These are phyloP conservation scores for Ascochyta pisi DNA, from an alignment of 2,329 filamentous ascomycete species.

Conservation along the genomic window DNA sequence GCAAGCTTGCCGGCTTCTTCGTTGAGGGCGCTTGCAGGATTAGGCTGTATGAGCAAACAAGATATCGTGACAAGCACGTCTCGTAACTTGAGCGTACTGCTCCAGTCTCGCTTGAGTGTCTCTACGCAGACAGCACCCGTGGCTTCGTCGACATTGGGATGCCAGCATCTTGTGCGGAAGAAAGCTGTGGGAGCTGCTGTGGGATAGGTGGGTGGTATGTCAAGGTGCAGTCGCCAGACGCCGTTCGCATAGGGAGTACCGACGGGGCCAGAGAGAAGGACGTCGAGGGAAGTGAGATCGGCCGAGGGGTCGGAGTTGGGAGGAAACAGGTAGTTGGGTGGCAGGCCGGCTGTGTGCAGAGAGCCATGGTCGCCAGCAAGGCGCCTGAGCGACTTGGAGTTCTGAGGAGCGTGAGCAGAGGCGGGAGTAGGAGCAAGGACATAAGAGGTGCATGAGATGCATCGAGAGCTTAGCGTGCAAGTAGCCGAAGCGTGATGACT, in stretches of 20 bases:
- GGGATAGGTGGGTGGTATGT: conserved; percentile 65
- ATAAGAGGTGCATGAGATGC: background rate
- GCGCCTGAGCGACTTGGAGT: conserved; percentile 61
- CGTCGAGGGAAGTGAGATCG: conserved; percentile 64
- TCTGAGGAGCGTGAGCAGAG: conserved; percentile 41
- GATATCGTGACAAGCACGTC: conserved; percentile 67
- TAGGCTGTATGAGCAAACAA: conserved; percentile 68
- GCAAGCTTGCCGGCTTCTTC: conserved; percentile 65
- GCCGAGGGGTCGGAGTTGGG: conserved; percentile 51
- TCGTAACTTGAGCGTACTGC: conserved; percentile 62
- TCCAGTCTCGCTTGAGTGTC: conserved; percentile 70
- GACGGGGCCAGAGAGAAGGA: conserved; percentile 65
- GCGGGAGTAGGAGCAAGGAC: background rate
- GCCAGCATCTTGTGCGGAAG: conserved; percentile 68
- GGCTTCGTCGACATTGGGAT: conserved; percentile 69
- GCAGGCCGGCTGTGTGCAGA: conserved; percentile 62
- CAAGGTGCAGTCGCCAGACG: conserved; percentile 65
- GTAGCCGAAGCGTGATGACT: background rate
- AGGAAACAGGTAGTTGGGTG: conserved; percentile 68
- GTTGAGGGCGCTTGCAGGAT: conserved; percentile 69
- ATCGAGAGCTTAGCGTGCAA: conserved; percentile 3
- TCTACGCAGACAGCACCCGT: conserved; percentile 69
- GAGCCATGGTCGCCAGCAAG: conserved; percentile 66
- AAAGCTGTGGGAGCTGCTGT: conserved; percentile 61
- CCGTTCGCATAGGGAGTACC: conserved; percentile 67